These are phyloP conservation scores for Ehretia macrophylla DNA, from an alignment of 257 asterid species.

Conservation along the genomic window DNA sequence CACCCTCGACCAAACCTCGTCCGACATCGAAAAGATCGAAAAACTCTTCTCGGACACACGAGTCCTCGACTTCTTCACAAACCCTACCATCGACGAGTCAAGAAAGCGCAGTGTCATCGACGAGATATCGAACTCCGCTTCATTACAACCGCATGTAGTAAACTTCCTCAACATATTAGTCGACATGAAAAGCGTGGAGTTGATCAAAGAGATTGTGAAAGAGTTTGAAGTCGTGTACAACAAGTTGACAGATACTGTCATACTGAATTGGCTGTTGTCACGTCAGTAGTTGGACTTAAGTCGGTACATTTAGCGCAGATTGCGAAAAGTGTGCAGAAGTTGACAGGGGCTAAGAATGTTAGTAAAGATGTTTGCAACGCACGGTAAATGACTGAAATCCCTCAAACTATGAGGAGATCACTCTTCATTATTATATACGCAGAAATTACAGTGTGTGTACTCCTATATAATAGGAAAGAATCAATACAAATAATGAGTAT, in stretches of 20 bases:
- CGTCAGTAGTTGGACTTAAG: slow-evolving; percentile 76
- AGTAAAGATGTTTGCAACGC: too few species aligned
- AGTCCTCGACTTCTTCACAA: slow-evolving; percentile 43
- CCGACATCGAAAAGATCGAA: slow-evolving; percentile 43
- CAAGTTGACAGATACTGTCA: slow-evolving; percentile 38
- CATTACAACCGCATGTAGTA: slow-evolving; percentile 62
- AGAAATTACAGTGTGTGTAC: too few species aligned
- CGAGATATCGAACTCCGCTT: slow-evolving; percentile 39
- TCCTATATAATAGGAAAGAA: too few species aligned
- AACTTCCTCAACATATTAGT: slow-evolving; percentile 66
- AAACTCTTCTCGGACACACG: slow-evolving; percentile 47
- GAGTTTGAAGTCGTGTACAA: slow-evolving; percentile 66
- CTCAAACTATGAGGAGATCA: too few species aligned
- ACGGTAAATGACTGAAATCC: too few species aligned
- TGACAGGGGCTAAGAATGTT: slow-evolving; percentile 74
- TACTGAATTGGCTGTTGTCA: slow-evolving; percentile 71
- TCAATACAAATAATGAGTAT: too few species aligned
- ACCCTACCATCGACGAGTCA: slow-evolving; percentile 42
- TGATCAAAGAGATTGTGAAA: slow-evolving; percentile 51
- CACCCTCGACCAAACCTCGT: slow-evolving; percentile 13
- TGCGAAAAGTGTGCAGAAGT: slow-evolving; percentile 71
- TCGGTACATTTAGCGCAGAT: slow-evolving; percentile 73
- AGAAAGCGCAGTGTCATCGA: slow-evolving; percentile 44
- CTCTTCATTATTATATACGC: too few species aligned
- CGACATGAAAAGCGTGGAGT: slow-evolving; percentile 63